These are phyloP conservation scores for Raphanus raphanistrum DNA, from an alignment of 345 rosid species.

Conservation along the genomic window DNA sequence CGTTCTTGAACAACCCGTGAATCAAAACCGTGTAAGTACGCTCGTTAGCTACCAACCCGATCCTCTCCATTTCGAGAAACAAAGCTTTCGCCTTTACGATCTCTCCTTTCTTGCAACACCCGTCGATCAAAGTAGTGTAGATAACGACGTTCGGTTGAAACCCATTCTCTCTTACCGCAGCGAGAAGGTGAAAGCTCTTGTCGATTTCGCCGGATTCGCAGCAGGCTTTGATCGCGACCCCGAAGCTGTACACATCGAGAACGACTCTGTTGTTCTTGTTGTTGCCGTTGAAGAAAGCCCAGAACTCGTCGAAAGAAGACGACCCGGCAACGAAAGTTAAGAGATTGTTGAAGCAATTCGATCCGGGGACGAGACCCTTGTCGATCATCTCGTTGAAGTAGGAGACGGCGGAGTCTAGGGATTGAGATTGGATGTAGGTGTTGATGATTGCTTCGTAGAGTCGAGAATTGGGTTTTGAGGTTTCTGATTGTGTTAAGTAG, in stretches of 20 bases:
- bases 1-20: slow-evolving; percentile 62
- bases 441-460: slow-evolving; percentile 56
- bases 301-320: slow-evolving; percentile 44
- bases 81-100: slow-evolving; percentile 52
- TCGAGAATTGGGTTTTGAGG: slow-evolving; percentile 20
- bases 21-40: slow-evolving; percentile 74
- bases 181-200: slow-evolving; percentile 48
- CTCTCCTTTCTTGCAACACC: slow-evolving; percentile 63
- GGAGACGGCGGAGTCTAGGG: slow-evolving; percentile 43
- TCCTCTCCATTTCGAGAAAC: slow-evolving; percentile 50
- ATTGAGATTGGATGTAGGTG: slow-evolving; percentile 49
- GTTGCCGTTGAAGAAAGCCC: slow-evolving; percentile 45
- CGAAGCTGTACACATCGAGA: slow-evolving; percentile 64
- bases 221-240: slow-evolving; percentile 72
- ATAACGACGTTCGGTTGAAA: slow-evolving; percentile 59
- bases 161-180: slow-evolving; percentile 52
- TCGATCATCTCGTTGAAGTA: slow-evolving; percentile 54
- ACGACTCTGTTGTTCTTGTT: slow-evolving; percentile 31
- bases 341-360: slow-evolving; percentile 51
- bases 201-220: slow-evolving; percentile 58
- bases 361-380: slow-evolving; percentile 45
- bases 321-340: slow-evolving; percentile 46
- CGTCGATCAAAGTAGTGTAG: slow-evolving; percentile 79
- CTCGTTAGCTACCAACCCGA: slow-evolving; percentile 68
- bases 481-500: slow-evolving; percentile 36